Evolutionary conservation across 1,139 yeast genomes (phyloP).

Genomic region (Lodderomyces jiufengensis): DNA sequence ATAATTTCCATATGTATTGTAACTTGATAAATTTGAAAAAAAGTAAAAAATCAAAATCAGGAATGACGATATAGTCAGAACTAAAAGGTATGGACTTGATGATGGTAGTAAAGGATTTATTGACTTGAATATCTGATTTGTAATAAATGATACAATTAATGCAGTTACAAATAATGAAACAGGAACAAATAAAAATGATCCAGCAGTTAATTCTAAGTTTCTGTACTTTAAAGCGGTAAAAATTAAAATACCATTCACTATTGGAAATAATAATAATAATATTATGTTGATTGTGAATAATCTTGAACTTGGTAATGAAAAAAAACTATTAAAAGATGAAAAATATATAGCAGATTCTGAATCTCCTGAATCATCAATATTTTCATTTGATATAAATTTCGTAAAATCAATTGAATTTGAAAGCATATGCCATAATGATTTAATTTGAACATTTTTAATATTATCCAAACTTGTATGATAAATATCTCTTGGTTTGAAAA

Average conservation of each 20-base stretch:
- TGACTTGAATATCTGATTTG: slow-evolving; percentile 22
- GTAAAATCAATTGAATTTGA: slow-evolving; percentile 62
- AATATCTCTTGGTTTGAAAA: slow-evolving; percentile 64
- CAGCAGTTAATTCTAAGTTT: slow-evolving; percentile 47
- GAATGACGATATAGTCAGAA: slow-evolving; percentile 40
- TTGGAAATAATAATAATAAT: slow-evolving; percentile 53
- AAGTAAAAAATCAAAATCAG: slow-evolving; percentile 55
- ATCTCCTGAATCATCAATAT: slow-evolving; percentile 31
- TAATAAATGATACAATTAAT: slow-evolving; percentile 35
- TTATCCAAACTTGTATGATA: slow-evolving; percentile 80
- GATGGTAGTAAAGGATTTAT: slow-evolving; percentile 59
- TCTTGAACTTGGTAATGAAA: slow-evolving; percentile 48
- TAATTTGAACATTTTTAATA: slow-evolving; percentile 58
- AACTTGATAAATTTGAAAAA: slow-evolving; percentile 44
- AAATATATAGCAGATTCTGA: slow-evolving; percentile 55
- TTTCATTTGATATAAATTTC: slow-evolving; percentile 32
- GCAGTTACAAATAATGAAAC: slow-evolving; percentile 28
- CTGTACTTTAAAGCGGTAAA: slow-evolving; percentile 42
- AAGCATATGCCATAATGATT: slow-evolving; percentile 81
- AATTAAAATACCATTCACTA: slow-evolving; percentile 47
- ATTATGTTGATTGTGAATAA: slow-evolving; percentile 48
- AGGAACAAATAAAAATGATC: slow-evolving; percentile 50
- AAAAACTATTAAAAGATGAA: slow-evolving; percentile 59
- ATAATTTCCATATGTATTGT: slow-evolving; percentile 62
- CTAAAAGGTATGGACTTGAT: slow-evolving; percentile 40